These are phyloP conservation scores for Aspergillus sp. DNA, from an alignment of 2,329 filamentous ascomycete species.

Conservation along the genomic window DNA sequence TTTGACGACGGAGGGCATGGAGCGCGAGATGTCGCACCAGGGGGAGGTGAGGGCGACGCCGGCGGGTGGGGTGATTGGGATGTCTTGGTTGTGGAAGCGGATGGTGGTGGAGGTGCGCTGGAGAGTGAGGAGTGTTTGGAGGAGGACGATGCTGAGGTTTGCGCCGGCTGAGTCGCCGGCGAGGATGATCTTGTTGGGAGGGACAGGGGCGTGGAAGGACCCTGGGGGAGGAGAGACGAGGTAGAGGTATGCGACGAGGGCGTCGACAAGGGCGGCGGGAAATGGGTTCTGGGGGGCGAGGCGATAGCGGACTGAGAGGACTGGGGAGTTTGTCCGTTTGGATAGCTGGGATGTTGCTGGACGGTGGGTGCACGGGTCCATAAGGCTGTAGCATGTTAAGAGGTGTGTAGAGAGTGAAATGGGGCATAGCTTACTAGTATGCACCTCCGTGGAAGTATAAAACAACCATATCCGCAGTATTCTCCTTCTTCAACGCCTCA, in stretches of 20 bases:
- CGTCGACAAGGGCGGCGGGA: constrained; percentile 48
- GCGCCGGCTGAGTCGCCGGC: constrained; percentile 50
- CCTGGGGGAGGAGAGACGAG: constrained; percentile 46
- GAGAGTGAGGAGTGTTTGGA: constrained; percentile 45
- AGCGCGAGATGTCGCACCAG: constrained; percentile 45
- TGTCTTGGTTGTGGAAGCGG: constrained; percentile 41
- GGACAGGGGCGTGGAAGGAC: constrained; percentile 43
- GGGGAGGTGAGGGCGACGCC: constrained; percentile 41
- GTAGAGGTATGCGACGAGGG: constrained; percentile 48
- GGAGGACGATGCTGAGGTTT: constrained; percentile 41
- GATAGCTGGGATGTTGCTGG: constrained; percentile 37
- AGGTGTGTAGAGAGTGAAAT: background rate
- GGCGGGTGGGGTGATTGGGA: constrained; percentile 42
- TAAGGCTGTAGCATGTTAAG: constrained; percentile 28
- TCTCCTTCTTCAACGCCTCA: constrained; percentile 38
- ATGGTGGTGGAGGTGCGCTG: constrained; percentile 35
- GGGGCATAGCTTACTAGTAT: constrained; percentile 38
- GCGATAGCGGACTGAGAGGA: constrained; percentile 48
- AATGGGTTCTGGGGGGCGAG: constrained; percentile 50
- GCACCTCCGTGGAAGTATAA: constrained; percentile 51
- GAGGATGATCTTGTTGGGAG: constrained; percentile 46
- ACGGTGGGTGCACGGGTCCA: constrained; percentile 48
- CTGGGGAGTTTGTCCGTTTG: constrained; percentile 40
- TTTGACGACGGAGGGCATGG: constrained; percentile 39
- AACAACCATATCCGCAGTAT: constrained; percentile 42